Percentiles rank a stretch among this genome's conserved stretches.
Conservation (phyloP, 768 basidiomycete species). For the Scleroderma citrinum region DNA sequence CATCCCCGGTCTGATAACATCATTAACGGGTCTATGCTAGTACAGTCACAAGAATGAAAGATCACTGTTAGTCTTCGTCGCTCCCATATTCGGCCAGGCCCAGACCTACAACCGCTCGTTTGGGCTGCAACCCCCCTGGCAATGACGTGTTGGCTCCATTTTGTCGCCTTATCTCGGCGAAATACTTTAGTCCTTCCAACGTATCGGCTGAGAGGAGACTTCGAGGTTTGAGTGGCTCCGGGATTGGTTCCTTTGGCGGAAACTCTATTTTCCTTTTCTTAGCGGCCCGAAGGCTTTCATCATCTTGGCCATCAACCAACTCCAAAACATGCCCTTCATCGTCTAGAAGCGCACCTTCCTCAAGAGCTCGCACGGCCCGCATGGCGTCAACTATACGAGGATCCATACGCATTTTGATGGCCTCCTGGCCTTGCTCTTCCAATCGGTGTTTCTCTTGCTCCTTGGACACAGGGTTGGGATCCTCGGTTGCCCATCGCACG, state of each 20-base stretch:
- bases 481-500: conserved; percentile 98
- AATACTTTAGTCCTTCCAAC: conserved; percentile 84
- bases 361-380: conserved; percentile 77
- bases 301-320: conserved; percentile 25
- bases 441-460: conserved; percentile 79
- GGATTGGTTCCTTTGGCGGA: conserved; percentile 19
- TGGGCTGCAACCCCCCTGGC: conserved; percentile 25
- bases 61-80: conserved; percentile 41
- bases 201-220: conserved; percentile 82
- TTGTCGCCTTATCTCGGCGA: conserved; percentile 78
- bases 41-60: conserved; percentile 5
- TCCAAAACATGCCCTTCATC: conserved; percentile 33
- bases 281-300: conserved; percentile 24
- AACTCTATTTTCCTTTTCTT: conserved; percentile 33
- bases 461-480: conserved; percentile 91
- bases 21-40: neutral
- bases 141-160: conserved; percentile 33
- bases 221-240: conserved; percentile 32
- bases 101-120: conserved; percentile 37
- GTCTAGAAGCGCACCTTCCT: conserved; percentile 58
- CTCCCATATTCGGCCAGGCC: conserved; percentile 77
- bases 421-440: conserved; percentile 80
- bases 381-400: conserved; percentile 87
- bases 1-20: no score
- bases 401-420: conserved; percentile 81